Conservation (phyloP, 2,329 filamentous ascomycete species). For the Diplodia intermedia region DNA sequence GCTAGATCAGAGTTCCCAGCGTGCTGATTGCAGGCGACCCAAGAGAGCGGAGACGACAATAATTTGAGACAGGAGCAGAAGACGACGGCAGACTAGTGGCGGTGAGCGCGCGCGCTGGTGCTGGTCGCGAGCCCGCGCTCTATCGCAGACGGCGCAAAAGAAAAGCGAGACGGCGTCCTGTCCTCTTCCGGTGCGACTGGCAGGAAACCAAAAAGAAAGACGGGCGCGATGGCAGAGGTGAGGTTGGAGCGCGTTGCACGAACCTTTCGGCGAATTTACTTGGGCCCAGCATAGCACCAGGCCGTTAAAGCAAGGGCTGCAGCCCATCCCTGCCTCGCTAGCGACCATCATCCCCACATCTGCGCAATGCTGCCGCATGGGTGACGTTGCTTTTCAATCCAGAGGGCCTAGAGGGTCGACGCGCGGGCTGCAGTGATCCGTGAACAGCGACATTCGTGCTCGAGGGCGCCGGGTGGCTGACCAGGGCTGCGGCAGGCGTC, state of each 20-base stretch:
- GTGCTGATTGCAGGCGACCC: constrained; percentile 11
- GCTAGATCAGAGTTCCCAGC: too few relatives aligned
- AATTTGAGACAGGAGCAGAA: constrained; percentile 22
- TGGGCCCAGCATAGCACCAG: constrained; percentile 14
- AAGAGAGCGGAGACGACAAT: constrained; percentile 9
- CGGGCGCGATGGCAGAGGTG: neutral
- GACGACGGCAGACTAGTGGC: constrained; percentile 14
- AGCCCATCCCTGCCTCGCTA: constrained; percentile 19
- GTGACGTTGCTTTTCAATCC: constrained; percentile 24
- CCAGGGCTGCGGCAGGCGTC: constrained; percentile 8
- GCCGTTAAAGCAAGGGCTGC: constrained; percentile 18
- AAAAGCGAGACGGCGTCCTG: constrained; percentile 5
- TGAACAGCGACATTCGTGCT: neutral
- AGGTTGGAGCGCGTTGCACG: constrained; percentile 24
- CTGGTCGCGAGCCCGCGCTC: neutral
- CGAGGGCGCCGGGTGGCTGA: neutral
- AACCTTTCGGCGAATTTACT: constrained; percentile 25
- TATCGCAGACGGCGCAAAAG: constrained; percentile 16
- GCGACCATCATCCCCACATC: constrained; percentile 24
- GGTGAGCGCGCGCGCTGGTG: neutral
- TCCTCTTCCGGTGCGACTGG: neutral
- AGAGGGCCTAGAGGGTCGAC: constrained; percentile 17
- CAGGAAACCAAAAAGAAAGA: constrained; percentile 9
- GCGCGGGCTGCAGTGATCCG: neutral
- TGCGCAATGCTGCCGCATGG: constrained; percentile 13